Evolutionary conservation across 2,329 filamentous ascomycete species (phyloP).

Genomic region (Colletotrichum ledebouriae): DNA sequence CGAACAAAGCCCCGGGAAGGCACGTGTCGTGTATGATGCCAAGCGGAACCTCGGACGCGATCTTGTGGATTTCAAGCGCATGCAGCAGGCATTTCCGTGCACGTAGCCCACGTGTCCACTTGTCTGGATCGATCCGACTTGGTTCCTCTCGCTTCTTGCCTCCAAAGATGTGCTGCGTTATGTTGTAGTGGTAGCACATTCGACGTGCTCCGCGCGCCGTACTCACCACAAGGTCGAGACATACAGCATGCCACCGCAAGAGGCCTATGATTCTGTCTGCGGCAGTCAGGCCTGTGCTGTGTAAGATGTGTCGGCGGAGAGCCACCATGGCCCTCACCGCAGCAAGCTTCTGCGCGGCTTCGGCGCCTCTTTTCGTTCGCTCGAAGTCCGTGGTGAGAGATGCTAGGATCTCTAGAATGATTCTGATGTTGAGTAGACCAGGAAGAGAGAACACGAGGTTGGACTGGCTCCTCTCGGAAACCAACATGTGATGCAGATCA

Average conservation of each 20-base stretch:
- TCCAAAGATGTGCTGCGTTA: slow-evolving; percentile 27
- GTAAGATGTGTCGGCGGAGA: neutral
- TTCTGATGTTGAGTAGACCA: slow-evolving; percentile 8
- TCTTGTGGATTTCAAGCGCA: slow-evolving; percentile 18
- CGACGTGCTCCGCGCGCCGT: slow-evolving; percentile 13
- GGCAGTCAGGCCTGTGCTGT: neutral
- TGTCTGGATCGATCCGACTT: neutral
- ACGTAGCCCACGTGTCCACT: neutral
- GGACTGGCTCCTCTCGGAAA: neutral
- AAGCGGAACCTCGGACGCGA: slow-evolving; percentile 13
- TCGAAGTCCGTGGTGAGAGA: slow-evolving; percentile 16
- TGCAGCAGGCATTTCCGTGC: slow-evolving; percentile 16
- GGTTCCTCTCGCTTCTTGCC: slow-evolving; percentile 21
- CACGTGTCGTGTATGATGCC: slow-evolving; percentile 18
- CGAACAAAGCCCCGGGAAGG: slow-evolving; percentile 1
- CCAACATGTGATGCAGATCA: neutral
- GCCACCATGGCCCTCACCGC: neutral
- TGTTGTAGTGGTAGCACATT: slow-evolving; percentile 19
- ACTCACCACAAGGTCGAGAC: slow-evolving; percentile 15
- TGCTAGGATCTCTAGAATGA: slow-evolving; percentile 6
- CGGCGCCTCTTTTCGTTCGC: neutral
- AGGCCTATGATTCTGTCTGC: slow-evolving; percentile 2
- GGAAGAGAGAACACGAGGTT: neutral
- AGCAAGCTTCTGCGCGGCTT: neutral
- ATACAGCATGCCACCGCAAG: slow-evolving; percentile 18